phyloP scores from a whole-genome alignment of 768 basidiomycete species.

The Tulasnella sp. region DNA sequence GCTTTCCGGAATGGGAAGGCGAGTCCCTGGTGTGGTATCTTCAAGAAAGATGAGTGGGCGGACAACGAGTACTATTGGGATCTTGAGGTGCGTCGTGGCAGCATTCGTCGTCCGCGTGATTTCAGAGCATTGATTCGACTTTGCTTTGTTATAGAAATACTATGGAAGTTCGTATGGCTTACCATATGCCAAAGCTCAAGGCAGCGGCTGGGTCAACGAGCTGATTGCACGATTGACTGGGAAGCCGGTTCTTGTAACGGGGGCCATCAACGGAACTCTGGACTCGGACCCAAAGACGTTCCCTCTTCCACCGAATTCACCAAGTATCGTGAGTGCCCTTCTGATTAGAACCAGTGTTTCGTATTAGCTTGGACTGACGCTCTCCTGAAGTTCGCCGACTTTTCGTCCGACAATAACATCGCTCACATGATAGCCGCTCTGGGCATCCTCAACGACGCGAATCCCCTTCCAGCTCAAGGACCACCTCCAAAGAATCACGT shows the following conservation, averaged over 20 bases:
- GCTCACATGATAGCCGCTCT: conserved; percentile 19
- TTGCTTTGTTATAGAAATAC: conserved; percentile 4
- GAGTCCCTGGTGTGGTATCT: conserved; percentile 14
- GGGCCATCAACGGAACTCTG: conserved; percentile 17
- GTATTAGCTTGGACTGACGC: neutral
- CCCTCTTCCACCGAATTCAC: conserved; percentile 18
- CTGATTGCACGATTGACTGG: conserved; percentile 22
- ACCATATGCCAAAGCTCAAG: neutral
- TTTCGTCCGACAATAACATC: conserved; percentile 21
- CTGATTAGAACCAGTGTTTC: neutral
- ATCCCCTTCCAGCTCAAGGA: neutral
- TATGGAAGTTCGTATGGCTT: neutral
- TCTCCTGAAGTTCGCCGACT: conserved; percentile 18
- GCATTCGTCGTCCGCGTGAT: neutral
- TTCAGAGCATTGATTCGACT: neutral
- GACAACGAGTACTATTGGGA: conserved; percentile 15
- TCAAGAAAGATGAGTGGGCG: conserved; percentile 5
- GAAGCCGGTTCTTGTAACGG: conserved; percentile 3
- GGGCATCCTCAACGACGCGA: conserved; percentile 10
- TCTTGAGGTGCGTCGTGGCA: neutral
- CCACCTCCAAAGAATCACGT: neutral
- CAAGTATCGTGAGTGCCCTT: neutral
- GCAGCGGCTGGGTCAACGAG: conserved; percentile 21
- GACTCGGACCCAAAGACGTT: conserved; percentile 16
- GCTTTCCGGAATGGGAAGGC: neutral